Evolutionary conservation across 208 protist species (phyloP).

Genomic region (Trypanosomatidae sp.): DNA sequence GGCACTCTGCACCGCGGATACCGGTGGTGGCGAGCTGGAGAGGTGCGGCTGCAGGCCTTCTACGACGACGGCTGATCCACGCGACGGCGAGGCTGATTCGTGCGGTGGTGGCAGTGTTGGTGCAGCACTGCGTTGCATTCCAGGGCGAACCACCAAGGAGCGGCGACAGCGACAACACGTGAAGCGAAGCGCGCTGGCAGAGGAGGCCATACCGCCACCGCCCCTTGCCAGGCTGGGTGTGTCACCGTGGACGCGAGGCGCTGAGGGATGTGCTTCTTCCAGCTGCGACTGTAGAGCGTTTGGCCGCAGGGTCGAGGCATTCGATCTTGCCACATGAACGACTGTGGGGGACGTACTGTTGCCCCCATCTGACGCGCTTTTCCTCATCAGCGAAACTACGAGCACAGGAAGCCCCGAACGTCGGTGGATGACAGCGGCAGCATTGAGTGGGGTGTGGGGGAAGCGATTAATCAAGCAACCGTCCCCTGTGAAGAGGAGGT

Average conservation of each 20-base stretch:
- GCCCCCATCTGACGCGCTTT: background rate
- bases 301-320: background rate
- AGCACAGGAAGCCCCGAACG: background rate
- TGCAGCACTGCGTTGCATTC: slow-evolving; percentile 1
- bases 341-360: background rate
- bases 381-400: background rate
- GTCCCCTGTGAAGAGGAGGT: background rate
- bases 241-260: background rate
- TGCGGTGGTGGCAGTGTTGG: background rate
- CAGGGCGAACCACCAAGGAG: slow-evolving; percentile 7
- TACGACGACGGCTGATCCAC: background rate
- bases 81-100: background rate
- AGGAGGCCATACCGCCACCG: too few species aligned
- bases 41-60: background rate
- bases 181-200: slow-evolving; percentile 12
- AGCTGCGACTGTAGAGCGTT: too few species aligned
- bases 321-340: background rate
- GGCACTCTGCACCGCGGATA: background rate
- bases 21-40: background rate
- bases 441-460: background rate
- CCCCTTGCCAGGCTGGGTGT: background rate
- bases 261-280: background rate
- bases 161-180: slow-evolving; percentile 28
- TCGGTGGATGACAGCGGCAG: background rate
- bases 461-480: background rate